phyloP scores from a whole-genome alignment of 2,329 filamentous ascomycete genomes.

The Fusarium haematococcum region DNA sequence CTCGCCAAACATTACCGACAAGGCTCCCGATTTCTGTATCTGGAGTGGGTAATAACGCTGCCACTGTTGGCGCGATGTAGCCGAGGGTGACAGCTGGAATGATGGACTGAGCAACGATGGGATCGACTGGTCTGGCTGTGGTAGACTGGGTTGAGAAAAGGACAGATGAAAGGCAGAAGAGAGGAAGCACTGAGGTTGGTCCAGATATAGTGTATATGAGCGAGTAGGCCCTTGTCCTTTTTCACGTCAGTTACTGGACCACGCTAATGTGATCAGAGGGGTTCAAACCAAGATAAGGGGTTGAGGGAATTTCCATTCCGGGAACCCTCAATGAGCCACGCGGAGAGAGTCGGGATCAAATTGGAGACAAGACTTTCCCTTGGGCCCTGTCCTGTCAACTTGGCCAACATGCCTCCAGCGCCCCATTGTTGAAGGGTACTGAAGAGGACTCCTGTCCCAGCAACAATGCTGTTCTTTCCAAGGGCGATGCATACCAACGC shows the following conservation, averaged over 20 bases:
- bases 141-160: not conserved
- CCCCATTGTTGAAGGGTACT: not conserved
- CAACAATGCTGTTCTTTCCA: not conserved
- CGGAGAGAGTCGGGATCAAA: not conserved
- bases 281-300: not conserved
- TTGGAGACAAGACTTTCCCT: not conserved
- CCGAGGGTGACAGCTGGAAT: not conserved
- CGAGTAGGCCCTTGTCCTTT: not conserved
- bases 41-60: not conserved
- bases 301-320: not conserved
- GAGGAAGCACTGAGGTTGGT: not conserved
- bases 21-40: not conserved
- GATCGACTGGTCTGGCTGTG: not conserved
- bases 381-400: not conserved
- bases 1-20: not conserved
- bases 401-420: not conserved
- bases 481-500: not conserved
- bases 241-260: not conserved
- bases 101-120: not conserved
- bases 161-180: not conserved
- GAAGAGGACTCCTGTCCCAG: not conserved
- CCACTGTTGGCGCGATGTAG: not conserved
- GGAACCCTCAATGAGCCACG: not conserved
- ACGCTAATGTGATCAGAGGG: not conserved
- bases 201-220: not conserved